Percentiles rank a stretch among this genome's conserved stretches.
phyloP scores from a whole-genome alignment of 2,329 filamentous ascomycete species.

The Alternaria rosae region DNA sequence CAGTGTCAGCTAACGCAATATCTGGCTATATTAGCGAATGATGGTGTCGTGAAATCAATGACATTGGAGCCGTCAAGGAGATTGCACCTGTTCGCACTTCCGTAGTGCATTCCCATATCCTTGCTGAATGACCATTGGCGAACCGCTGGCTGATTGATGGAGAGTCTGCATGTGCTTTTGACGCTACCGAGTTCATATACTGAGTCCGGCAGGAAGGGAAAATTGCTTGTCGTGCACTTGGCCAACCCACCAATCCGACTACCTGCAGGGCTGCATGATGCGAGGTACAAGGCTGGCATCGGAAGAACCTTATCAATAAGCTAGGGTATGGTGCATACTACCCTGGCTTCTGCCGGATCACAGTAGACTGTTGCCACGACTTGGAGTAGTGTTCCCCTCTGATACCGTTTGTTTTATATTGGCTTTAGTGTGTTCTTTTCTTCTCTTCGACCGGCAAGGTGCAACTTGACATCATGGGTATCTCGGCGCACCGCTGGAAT shows the following conservation, averaged over 20 bases:
- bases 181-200: background rate
- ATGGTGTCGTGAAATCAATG: background rate
- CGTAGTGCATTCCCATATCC: background rate
- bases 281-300: slow-evolving; percentile 2
- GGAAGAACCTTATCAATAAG: background rate
- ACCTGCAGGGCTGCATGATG: background rate
- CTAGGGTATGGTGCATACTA: background rate
- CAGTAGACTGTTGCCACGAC: background rate
- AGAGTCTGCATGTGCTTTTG: background rate
- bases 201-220: background rate
- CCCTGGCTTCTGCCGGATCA: background rate
- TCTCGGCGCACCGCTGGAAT: too few relatives aligned
- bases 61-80: background rate
- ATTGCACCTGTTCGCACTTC: background rate
- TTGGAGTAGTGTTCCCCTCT: background rate
- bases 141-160: background rate
- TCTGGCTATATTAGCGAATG: background rate
- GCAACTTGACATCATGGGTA: background rate
- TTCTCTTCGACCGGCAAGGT: background rate
- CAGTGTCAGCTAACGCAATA: background rate
- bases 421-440: background rate
- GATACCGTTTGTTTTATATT: background rate
- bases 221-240: background rate
- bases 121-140: background rate
- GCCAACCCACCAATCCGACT: background rate